Conservation (phyloP, 2,329 filamentous ascomycete genomes). For the Dendryphion nanum region DNA sequence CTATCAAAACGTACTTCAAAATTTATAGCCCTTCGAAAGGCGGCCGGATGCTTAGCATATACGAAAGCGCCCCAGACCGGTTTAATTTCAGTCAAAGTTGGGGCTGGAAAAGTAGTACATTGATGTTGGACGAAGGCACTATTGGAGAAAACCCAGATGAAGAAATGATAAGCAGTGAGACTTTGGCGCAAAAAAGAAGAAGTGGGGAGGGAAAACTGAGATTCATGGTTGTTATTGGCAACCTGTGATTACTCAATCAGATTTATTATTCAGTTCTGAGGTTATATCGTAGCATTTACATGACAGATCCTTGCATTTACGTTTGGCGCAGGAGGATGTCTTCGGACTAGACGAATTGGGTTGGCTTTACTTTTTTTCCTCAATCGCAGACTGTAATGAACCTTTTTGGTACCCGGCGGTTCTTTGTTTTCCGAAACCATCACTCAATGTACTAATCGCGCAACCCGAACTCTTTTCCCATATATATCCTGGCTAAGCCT, state of each 20-base stretch:
- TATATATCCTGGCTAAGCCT: no score
- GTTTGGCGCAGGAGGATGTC: no score
- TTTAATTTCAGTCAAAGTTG: slow-evolving; percentile 62
- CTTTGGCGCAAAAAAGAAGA: slow-evolving; percentile 19
- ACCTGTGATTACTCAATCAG: slow-evolving; percentile 38
- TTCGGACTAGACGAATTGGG: no score
- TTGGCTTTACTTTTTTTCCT: no score
- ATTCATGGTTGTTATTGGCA: slow-evolving; percentile 62
- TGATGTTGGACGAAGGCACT: slow-evolving; percentile 52
- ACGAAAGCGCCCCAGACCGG: slow-evolving; percentile 56
- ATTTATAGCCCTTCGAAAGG: slow-evolving; percentile 60
- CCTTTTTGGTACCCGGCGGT: no score
- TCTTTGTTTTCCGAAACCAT: no score
- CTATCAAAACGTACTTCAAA: slow-evolving; percentile 62
- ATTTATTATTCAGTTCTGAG: no score
- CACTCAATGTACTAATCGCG: no score
- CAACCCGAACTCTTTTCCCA: no score
- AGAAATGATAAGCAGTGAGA: slow-evolving; percentile 13
- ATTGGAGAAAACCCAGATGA: slow-evolving; percentile 18
- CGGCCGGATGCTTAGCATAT: slow-evolving; percentile 59
- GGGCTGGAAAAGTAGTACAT: slow-evolving; percentile 61
- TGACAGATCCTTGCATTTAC: no score
- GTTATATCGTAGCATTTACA: no score
- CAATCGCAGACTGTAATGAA: no score
- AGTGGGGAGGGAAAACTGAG: slow-evolving; percentile 52